Base-by-base conservation (phyloP, 2,329 filamentous ascomycete species). In the Fusarium sp. region DNA sequence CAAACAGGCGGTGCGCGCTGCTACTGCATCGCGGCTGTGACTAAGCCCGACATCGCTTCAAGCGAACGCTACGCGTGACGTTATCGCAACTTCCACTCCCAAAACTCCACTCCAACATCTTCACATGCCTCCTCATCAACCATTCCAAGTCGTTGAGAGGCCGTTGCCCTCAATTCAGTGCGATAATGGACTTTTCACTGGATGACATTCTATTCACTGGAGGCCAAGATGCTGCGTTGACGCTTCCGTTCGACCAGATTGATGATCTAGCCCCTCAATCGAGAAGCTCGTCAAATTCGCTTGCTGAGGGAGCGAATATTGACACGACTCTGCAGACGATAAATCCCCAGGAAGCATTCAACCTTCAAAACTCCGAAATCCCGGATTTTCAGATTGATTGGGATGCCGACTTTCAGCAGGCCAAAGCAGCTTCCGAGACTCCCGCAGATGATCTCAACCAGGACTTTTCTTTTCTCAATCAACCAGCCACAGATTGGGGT, bases 121-220 rank as follows among this genome's bases (percentile, higher is more conserved):
- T 64, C 66, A 54, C 35, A 59, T 60, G 65, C 35, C 42, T 46
- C 29, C 18, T 46, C 47, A 25, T 31, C 41, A 36, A n/a, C 29
- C 31, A 18, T 15, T 13, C 18, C 17, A 36, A 49, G 50, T 52
- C 47, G 25, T 39, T 46, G 10, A 44, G 27, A 33, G 31, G 49
- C 8, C 15, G 7, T 13, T 20, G 38, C 25, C 36, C 8, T 42
- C n/a, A 31, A 3, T 14, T 54, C 55, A 56, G 33, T 45, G 18
- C 17, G 20, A 33, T 3, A 1, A 74, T 76, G 68, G 76, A 77
- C 12, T 47, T 77, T 25, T 75, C 73, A 2, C 63, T 77, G 7
- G 72, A 78, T 41, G 75, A 78, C 25, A 42, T 77, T 2, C 18
- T 77, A 7, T 73, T 75, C 62, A 73, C 76, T 1, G 65, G 54